Conservation (phyloP, 768 basidiomycete species). For the Boletus tylopilopsis region DNA sequence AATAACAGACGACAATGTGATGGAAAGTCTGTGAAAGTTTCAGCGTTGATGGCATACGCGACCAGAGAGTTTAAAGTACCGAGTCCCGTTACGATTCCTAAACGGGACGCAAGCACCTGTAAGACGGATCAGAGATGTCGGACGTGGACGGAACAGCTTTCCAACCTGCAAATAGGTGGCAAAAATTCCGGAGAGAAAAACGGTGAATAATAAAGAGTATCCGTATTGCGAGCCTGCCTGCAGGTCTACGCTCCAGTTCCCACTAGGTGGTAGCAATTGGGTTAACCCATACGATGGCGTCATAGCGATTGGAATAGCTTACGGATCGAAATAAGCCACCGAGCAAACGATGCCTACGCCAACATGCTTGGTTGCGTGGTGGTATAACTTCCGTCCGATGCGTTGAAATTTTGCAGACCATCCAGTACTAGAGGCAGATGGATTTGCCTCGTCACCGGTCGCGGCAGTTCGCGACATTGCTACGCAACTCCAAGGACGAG, state of each 20-base stretch:
- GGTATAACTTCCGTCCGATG: constrained; percentile 32
- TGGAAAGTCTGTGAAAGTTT: constrained; percentile 46
- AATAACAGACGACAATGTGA: constrained; percentile 62
- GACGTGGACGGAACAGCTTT: background rate
- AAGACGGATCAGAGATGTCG: constrained; percentile 3
- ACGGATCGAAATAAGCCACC: constrained; percentile 90
- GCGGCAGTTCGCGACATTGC: constrained; percentile 13
- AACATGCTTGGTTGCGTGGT: constrained; percentile 61
- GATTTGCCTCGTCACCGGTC: constrained; percentile 2
- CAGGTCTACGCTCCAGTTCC: constrained; percentile 89
- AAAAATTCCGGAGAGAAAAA: constrained; percentile 77
- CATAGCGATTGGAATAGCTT: constrained; percentile 26
- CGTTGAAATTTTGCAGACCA: constrained; percentile 21
- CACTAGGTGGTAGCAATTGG: constrained; percentile 37
- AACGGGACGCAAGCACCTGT: constrained; percentile 70
- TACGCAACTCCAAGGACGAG: background rate
- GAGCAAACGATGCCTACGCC: constrained; percentile 86
- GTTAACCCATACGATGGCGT: background rate
- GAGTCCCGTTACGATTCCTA: constrained; percentile 81
- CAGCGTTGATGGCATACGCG: background rate
- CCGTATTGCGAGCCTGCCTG: constrained; percentile 85
- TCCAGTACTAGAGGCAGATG: background rate
- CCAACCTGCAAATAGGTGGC: constrained; percentile 76
- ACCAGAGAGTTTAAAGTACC: constrained; percentile 40
- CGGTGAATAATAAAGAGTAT: constrained; percentile 81